These are phyloP conservation scores for Oenanthe sinensis DNA, from an alignment of 129 eudicot genomes.

Conservation along the genomic window DNA sequence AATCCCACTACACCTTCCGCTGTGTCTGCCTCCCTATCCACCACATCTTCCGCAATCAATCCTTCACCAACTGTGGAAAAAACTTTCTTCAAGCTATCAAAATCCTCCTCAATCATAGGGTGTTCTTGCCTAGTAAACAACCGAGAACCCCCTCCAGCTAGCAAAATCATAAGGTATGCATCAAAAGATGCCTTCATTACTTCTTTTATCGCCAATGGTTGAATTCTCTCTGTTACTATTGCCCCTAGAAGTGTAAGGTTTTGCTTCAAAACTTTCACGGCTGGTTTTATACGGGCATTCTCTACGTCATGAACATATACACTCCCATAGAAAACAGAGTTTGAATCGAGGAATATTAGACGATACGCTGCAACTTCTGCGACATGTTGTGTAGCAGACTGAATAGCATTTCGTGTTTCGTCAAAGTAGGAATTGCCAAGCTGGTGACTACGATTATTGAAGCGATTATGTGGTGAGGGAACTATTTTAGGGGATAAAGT, in stretches of 20 bases:
- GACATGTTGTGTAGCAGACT: conserved; percentile 51
- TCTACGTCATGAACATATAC: conserved; percentile 49
- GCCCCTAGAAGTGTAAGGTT: conserved; percentile 72
- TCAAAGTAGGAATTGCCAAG: conserved; percentile 40
- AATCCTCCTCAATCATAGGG: conserved; percentile 73
- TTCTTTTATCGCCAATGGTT: conserved; percentile 58
- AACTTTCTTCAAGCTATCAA: conserved; percentile 41
- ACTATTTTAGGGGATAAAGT: conserved; percentile 33
- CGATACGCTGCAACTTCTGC: conserved; percentile 89
- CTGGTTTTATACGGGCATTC: conserved; percentile 55
- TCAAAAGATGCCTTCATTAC: conserved; percentile 89
- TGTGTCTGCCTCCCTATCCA: conserved; percentile 54
- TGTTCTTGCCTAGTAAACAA: conserved; percentile 43
- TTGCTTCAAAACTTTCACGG: conserved; percentile 55
- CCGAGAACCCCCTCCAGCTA: conserved; percentile 75
- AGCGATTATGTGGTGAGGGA: conserved; percentile 32
- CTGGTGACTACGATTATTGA: conserved; percentile 19
- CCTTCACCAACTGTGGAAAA: conserved; percentile 59
- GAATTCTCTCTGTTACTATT: conserved; percentile 60
- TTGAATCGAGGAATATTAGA: conserved; percentile 73
- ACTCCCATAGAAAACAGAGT: conserved; percentile 52
- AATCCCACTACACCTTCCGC: conserved; percentile 67
- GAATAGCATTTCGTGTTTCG: conserved; percentile 39
- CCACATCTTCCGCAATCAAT: conserved; percentile 41
- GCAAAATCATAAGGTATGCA: conserved; percentile 66